Conservation (phyloP, 164 flowering plant genomes). For the Chimonanthus salicifolius region DNA sequence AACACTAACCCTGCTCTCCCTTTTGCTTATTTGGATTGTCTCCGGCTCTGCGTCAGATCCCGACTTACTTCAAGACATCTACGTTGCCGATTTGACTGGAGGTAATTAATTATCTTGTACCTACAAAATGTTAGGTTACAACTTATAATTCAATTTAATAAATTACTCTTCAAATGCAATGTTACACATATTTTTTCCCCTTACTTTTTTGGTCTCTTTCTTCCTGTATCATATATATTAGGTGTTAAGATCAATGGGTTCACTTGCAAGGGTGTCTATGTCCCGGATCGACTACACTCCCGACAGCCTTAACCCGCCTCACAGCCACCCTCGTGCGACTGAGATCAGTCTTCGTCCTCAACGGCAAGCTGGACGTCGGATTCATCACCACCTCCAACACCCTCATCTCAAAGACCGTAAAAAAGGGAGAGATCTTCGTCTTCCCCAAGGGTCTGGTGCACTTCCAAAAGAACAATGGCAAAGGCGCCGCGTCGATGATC, state of each 20-base stretch:
- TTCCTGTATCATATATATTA: too few relatives aligned
- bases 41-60: constrained; percentile 39
- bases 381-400: constrained; percentile 26
- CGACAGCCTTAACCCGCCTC: constrained; percentile 23
- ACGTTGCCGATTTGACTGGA: constrained; percentile 54
- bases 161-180: background rate
- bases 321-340: constrained; percentile 25
- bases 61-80: constrained; percentile 58
- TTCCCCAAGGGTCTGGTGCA: constrained; percentile 24
- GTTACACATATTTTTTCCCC: too few relatives aligned
- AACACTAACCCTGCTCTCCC: constrained; percentile 3
- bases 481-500: constrained; percentile 16
- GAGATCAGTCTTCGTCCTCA: constrained; percentile 25
- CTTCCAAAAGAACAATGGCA: constrained; percentile 24
- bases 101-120: constrained; percentile 19
- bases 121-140: too few relatives aligned
- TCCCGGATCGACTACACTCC: constrained; percentile 25
- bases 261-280: constrained; percentile 21
- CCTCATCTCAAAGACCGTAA: constrained; percentile 19
- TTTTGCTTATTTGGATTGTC: constrained; percentile 15
- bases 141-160: too few relatives aligned
- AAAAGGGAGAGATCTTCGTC: constrained; percentile 20
- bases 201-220: background rate
- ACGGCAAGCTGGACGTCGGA: constrained; percentile 23
- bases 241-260: constrained; percentile 10